Percentiles rank a stretch among this genome's conserved stretches.
Conservation (phyloP, 1,284 basidiomycete genomes). For the Irpex lacteus region DNA sequence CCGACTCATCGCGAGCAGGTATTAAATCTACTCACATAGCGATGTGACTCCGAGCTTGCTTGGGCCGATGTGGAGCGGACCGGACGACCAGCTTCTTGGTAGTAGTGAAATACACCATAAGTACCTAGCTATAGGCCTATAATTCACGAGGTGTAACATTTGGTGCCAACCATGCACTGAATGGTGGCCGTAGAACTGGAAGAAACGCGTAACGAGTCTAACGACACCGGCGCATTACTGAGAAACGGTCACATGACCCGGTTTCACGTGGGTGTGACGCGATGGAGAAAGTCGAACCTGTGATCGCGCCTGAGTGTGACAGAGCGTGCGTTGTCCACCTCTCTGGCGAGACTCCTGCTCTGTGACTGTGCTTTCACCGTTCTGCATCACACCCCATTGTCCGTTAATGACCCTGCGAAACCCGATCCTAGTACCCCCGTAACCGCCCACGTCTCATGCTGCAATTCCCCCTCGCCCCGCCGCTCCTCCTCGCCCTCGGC, state of each 20-base stretch:
- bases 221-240: too few species aligned
- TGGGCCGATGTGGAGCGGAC: too few species aligned
- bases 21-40: too few species aligned
- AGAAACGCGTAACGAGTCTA: too few species aligned
- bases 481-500: conserved; percentile 54
- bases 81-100: too few species aligned
- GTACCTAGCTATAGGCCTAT: too few species aligned
- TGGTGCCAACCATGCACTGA: too few species aligned
- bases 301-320: neutral
- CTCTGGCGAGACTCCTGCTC: neutral
- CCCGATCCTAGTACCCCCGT: neutral
- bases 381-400: neutral
- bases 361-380: neutral
- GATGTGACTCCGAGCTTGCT: too few species aligned
- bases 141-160: too few species aligned
- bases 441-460: conserved; percentile 17
- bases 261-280: neutral
- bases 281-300: neutral
- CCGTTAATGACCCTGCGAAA: conserved; percentile 5
- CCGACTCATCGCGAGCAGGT: too few species aligned
- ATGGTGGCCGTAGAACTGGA: too few species aligned
- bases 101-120: too few species aligned
- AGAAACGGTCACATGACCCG: neutral
- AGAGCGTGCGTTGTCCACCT: neutral
- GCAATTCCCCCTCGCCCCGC: conserved; percentile 41